Evolutionary conservation across 768 basidiomycete species (phyloP).

Genomic region (Tylopilus subfusipes): DNA sequence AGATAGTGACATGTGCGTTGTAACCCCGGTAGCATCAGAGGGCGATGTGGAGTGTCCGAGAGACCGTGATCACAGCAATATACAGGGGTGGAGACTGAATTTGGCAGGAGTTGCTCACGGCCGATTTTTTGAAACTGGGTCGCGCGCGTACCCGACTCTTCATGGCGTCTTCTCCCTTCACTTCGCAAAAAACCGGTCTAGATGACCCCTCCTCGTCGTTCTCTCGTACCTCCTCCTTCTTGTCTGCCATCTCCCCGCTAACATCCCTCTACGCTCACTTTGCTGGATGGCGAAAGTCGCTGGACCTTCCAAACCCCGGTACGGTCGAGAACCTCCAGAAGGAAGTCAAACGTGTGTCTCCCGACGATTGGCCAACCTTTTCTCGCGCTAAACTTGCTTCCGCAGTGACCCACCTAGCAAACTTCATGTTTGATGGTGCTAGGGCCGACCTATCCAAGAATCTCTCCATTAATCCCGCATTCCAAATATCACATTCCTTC

Average conservation of each 20-base stretch:
- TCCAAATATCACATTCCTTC: slow-evolving; percentile 98
- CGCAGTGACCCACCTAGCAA: slow-evolving; percentile 84
- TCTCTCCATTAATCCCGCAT: slow-evolving; percentile 89
- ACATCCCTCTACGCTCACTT: slow-evolving; percentile 68
- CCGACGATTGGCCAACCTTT: slow-evolving; percentile 2
- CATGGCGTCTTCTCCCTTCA: slow-evolving; percentile 45
- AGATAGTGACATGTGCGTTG: neutral
- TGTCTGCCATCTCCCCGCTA: slow-evolving; percentile 46
- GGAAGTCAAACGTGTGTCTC: slow-evolving; percentile 78
- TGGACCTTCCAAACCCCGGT: slow-evolving; percentile 88
- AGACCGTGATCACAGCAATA: too few relatives aligned
- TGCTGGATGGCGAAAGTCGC: slow-evolving; percentile 73
- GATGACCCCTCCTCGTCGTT: slow-evolving; percentile 37
- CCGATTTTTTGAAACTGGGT: slow-evolving; percentile 35
- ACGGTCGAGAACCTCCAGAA: slow-evolving; percentile 89
- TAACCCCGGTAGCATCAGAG: neutral
- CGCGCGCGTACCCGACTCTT: slow-evolving; percentile 13
- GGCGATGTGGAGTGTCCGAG: neutral
- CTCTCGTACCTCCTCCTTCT: slow-evolving; percentile 38
- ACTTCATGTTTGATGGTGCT: slow-evolving; percentile 96
- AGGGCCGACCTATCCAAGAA: slow-evolving; percentile 94
- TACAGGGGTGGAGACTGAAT: neutral
- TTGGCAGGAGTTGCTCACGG: slow-evolving; percentile 25
- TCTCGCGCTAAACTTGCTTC: neutral
- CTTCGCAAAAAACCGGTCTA: slow-evolving; percentile 40